phyloP scores from a whole-genome alignment of 1,139 yeast genomes.

The Candida tetrigidarum region DNA sequence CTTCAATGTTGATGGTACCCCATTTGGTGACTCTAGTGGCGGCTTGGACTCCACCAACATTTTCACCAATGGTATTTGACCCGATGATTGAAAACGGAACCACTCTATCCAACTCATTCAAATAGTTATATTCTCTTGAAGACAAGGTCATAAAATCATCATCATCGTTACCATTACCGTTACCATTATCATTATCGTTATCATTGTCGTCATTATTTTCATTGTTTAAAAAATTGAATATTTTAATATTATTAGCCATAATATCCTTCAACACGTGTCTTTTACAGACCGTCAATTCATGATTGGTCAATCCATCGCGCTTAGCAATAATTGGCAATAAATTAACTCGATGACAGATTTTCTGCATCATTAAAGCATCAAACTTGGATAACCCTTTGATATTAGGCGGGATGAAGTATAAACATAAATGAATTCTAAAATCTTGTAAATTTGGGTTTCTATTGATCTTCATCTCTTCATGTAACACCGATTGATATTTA shows the following conservation, averaged over 20 bases:
- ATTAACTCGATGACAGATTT: conserved; percentile 54
- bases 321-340: conserved; percentile 50
- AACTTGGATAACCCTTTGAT: conserved; percentile 49
- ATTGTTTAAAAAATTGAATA: conserved; percentile 47
- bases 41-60: conserved; percentile 11
- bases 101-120: conserved; percentile 18
- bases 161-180: conserved; percentile 4
- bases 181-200: too few relatives aligned
- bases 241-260: conserved; percentile 42
- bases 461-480: conserved; percentile 63
- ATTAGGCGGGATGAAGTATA: conserved; percentile 63
- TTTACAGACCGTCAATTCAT: conserved; percentile 50
- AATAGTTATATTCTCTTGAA: conserved; percentile 17
- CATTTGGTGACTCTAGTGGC: conserved; percentile 17
- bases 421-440: conserved; percentile 63
- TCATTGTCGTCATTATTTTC: conserved; percentile 5
- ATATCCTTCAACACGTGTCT: conserved; percentile 48
- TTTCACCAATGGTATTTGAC: conserved; percentile 11
- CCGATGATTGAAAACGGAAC: conserved; percentile 29
- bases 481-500: conserved; percentile 57
- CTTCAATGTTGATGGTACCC: conserved; percentile 40
- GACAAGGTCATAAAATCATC: conserved; percentile 11
- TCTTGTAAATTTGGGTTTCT: conserved; percentile 59
- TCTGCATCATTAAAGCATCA: conserved; percentile 55
- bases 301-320: conserved; percentile 55